Evolutionary conservation across 78 protist genomes (phyloP).

Genomic region (Ministeria vibrans): DNA sequence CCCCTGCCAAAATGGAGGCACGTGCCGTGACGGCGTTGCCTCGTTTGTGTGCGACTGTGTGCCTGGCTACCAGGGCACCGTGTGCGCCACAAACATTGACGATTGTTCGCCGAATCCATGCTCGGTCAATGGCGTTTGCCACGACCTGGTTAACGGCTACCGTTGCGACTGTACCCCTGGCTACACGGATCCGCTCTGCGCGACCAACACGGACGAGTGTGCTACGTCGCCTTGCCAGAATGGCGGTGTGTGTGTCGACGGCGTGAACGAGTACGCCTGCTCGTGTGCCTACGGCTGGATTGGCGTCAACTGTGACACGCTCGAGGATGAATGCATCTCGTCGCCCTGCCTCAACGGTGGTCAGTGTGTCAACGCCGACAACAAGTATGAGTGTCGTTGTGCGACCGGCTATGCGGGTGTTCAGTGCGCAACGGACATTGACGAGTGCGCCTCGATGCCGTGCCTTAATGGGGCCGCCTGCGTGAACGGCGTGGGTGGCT

Average conservation of each 20-base stretch:
- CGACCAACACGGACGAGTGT: neutral
- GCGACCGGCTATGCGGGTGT: neutral
- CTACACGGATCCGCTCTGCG: neutral
- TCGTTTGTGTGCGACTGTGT: too few relatives aligned
- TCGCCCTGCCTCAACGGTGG: neutral
- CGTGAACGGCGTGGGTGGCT: neutral
- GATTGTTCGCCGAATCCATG: too few relatives aligned
- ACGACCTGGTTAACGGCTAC: too few relatives aligned
- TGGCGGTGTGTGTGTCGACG: neutral
- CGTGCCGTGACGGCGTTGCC: too few relatives aligned
- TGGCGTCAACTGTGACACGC: neutral
- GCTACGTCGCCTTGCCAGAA: neutral
- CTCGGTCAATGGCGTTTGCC: too few relatives aligned
- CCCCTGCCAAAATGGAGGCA: too few relatives aligned
- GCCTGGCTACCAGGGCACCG: too few relatives aligned
- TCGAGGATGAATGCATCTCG: neutral
- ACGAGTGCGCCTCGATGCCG: neutral
- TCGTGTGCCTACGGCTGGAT: neutral
- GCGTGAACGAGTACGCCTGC: slow-evolving; percentile 1
- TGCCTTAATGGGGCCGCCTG: neutral
- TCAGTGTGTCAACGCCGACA: neutral
- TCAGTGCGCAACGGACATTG: neutral
- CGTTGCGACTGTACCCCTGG: too few relatives aligned
- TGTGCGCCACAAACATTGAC: too few relatives aligned
- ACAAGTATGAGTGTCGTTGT: neutral